These are phyloP conservation scores for Diplocarpon mali DNA, from an alignment of 2,329 filamentous ascomycete genomes.

Conservation along the genomic window DNA sequence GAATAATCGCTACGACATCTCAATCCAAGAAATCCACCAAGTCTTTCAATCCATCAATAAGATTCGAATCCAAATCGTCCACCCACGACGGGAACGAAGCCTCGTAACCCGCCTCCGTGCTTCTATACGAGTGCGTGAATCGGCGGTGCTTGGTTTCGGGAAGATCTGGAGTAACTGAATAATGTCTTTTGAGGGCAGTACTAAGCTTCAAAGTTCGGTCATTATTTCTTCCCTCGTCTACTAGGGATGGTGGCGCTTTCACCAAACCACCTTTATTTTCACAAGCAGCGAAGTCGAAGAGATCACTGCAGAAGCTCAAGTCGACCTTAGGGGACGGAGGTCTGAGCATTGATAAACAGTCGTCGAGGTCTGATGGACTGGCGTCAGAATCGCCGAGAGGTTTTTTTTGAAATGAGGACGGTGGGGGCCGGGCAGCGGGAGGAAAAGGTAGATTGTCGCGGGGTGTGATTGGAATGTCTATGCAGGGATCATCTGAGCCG, in stretches of 20 bases:
- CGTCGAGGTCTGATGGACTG: too few relatives aligned
- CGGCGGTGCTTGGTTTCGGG: conserved; percentile 14
- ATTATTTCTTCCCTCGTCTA: not conserved
- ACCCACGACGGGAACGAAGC: conserved; percentile 24
- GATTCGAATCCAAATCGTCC: conserved; percentile 25
- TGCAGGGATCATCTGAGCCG: not conserved
- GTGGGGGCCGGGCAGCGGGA: conserved; percentile 1
- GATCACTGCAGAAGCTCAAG: conserved; percentile 18
- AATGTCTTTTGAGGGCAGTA: conserved; percentile 9
- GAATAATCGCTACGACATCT: not conserved
- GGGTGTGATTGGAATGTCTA: not conserved
- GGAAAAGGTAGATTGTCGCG: not conserved
- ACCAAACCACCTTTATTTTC: conserved; percentile 3
- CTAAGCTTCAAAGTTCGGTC: conserved; percentile 1
- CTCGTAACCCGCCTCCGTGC: conserved; percentile 1
- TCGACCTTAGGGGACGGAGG: conserved; percentile 8
- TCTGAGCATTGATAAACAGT: not conserved
- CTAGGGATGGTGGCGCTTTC: not conserved
- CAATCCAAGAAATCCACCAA: conserved; percentile 24
- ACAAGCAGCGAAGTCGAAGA: conserved; percentile 22
- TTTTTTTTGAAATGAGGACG: not conserved
- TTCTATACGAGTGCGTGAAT: conserved; percentile 5
- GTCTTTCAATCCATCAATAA: conserved; percentile 25
- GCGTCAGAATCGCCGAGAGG: too few relatives aligned
- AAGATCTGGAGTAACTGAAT: conserved; percentile 7